Conservation (phyloP, 192 early-diverging fungal species). For the Funneliformis geosporum region DNA sequence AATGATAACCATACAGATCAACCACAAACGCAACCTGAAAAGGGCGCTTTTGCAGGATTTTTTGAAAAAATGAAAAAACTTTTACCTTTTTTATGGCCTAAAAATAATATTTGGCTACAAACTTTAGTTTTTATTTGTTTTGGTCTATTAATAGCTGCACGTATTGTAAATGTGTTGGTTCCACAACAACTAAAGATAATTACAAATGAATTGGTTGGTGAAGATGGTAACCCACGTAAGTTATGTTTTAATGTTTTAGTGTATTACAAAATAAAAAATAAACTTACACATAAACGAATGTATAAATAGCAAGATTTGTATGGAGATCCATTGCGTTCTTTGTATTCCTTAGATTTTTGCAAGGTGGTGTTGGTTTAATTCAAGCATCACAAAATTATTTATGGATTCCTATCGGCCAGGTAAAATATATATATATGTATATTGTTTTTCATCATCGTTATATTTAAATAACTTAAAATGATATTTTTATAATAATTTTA, state of each 20-base stretch:
- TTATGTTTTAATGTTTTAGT: neutral
- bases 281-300: neutral
- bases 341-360: slow-evolving; percentile 67
- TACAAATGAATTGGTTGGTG: slow-evolving; percentile 64
- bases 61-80: slow-evolving; percentile 62
- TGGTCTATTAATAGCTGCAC: slow-evolving; percentile 60
- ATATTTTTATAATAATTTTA: neutral
- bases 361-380: slow-evolving; percentile 76
- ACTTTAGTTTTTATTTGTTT: slow-evolving; percentile 71
- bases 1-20: slow-evolving; percentile 37
- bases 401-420: slow-evolving; percentile 93
- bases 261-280: neutral
- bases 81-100: slow-evolving; percentile 85
- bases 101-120: slow-evolving; percentile 59
- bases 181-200: slow-evolving; percentile 82
- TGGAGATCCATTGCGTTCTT: slow-evolving; percentile 63
- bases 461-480: neutral
- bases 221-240: slow-evolving; percentile 26
- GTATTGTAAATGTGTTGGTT: slow-evolving; percentile 81
- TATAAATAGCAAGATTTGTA: slow-evolving; percentile 42
- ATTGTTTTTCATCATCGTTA: no score
- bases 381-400: slow-evolving; percentile 79
- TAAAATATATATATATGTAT: neutral
- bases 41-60: slow-evolving; percentile 47
- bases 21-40: slow-evolving; percentile 4